Base-by-base conservation (phyloP, 176 grass and related monocot genomes). In the Oryza coarctata region DNA sequence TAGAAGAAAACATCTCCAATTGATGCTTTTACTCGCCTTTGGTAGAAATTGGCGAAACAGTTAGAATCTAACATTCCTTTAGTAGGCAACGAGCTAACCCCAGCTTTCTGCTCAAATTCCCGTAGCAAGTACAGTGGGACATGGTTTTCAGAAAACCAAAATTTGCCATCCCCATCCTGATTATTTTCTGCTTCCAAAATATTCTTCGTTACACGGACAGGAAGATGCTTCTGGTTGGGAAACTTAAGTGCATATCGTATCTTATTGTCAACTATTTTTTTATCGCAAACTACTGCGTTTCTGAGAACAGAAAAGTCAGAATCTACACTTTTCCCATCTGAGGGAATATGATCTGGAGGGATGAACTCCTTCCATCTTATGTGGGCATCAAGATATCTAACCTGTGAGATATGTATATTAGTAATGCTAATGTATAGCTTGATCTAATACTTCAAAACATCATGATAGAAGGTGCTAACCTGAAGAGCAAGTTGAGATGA, bases 311-410 rank as follows among this genome's bases (percentile, higher is more conserved):
- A 88, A 58, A 84, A 71, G 28, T 95, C 96, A 35, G 76, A 68
- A 68, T 99, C 96, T 61, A 77, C 71, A 73, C 73, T 69, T 88
- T 90, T 99, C 34, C 86, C 90, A 82, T 93, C 93, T 78, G 84
- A 90, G 77, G 71, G 63, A 80, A 75, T 67, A 70, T 91, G 96
- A 84, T 99, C 96, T 28, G 91, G 93, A 68, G 82, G 91, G 79
- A 92, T 79, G 83, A 99, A 86, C 49, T 99, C 93, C 83, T 89
- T 93, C 96, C 96, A 99, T 86, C 83, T 99, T 80, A 99, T 92
- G 70, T 99, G 91, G 57, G 88, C 73, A 85, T 95, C 93, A 83
- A 99, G 87, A 86, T 95, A 95, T 91, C 96, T 99, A 41, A 99
- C 91, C 96, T 99, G 96, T 80, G 76, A 81, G 26, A 85, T 30